Evolutionary conservation across 2,329 filamentous ascomycete species (phyloP), one percentile per base, ranked within the genome.

Genomic region (Botrytis cinerea): DNA sequence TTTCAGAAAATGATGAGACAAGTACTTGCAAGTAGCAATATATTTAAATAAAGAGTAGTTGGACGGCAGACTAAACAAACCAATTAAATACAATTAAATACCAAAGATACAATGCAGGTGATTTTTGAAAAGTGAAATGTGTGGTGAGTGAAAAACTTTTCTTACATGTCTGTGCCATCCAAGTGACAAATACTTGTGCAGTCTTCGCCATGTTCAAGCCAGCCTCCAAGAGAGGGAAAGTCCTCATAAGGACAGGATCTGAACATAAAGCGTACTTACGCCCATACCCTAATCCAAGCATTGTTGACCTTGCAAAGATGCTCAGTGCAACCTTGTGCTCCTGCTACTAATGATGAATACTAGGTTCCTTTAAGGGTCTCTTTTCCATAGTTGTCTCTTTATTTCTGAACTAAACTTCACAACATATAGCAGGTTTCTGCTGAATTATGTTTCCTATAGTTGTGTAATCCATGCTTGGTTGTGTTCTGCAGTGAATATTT

Each of bases 401-500:
- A 0, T 57, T 1, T 9, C 51, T 32, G 6, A 2, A 18, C 0
- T 28, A 7, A 3, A 9, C 0, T 18, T 57, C 14, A 28, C 6
- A 28, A 28, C 14, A 43, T 2, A 0, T n/a, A 40, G 3, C 2
- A 2, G 3, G 10, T n/a, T 43, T 63, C 16, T 20, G n/a, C 3
- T 20, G 5, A 18, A 1, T 18, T 45, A 2, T 22, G 16, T 32
- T 32, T 28, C n/a, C 1, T 20, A 3, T 5, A 45, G 18, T 45
- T 63, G 7, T 45, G n/a, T 32, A 45, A 18, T 28, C 22, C 0
- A 12, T 3, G 10, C 25, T 28, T 7, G 9, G 10, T 12, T 63
- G 4, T 16, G 5, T 16, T 0, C 14, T 28, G n/a, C 43, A n/a
- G 25, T 28, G 5, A 18, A 18, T 0, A 16, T 54, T 4, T n/a